Conservation (phyloP, 1,284 basidiomycete genomes). For the Tilletia caries region DNA sequence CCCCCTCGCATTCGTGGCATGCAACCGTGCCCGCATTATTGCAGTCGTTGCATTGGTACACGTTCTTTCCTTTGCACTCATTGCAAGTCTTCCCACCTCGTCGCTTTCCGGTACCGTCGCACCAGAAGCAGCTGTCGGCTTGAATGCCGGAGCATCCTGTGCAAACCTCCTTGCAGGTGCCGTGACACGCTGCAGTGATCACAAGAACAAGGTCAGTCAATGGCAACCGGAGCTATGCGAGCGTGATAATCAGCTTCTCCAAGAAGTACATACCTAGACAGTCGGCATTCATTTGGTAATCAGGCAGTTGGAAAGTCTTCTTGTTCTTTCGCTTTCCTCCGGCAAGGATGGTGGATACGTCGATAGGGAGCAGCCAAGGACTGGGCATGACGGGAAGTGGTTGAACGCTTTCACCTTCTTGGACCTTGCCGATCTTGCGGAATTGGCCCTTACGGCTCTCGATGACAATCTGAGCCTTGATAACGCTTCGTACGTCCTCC, state of each 20-base stretch:
- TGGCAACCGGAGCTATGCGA: not conserved
- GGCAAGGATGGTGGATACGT: conserved; percentile 22
- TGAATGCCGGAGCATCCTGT: conserved; percentile 29
- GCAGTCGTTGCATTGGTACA: conserved; percentile 37
- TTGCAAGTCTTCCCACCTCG: conserved; percentile 21
- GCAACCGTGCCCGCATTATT: conserved; percentile 23
- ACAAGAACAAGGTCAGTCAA: not conserved
- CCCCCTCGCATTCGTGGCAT: conserved; percentile 34
- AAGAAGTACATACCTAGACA: conserved; percentile 18
- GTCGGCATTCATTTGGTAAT: conserved; percentile 27
- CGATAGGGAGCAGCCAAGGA: conserved; percentile 36
- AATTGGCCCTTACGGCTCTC: conserved; percentile 25
- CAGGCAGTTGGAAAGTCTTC: conserved; percentile 35
- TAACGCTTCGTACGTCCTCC: conserved; percentile 32
- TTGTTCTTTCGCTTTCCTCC: conserved; percentile 31
- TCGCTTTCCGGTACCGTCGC: conserved; percentile 29
- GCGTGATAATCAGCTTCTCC: too few relatives aligned
- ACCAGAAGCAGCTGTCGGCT: conserved; percentile 46
- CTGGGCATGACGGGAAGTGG: conserved; percentile 32
- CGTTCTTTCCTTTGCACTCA: conserved; percentile 35
- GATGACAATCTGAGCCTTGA: conserved; percentile 44
- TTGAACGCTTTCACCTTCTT: conserved; percentile 18
- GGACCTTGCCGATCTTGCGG: conserved; percentile 21
- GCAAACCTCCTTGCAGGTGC: conserved; percentile 25
- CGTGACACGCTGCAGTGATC: conserved; percentile 23